Evolutionary conservation across 169 alveolate genomes (phyloP).

Genomic region (Eimeria praecox): DNA sequence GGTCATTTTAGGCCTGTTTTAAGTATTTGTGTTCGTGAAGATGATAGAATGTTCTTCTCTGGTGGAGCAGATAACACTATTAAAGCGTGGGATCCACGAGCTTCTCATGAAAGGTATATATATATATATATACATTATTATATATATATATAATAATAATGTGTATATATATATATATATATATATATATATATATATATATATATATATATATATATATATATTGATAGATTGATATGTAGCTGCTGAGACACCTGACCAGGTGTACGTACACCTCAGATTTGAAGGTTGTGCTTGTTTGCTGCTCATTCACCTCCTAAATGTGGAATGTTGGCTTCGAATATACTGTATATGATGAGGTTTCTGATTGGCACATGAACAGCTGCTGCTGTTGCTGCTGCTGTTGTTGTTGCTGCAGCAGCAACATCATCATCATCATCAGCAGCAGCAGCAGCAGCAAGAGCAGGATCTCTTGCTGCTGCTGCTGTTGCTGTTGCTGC

Average conservation of each 20-base stretch:
- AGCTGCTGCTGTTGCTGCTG: background rate
- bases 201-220: no score
- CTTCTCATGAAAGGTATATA: constrained; percentile 25
- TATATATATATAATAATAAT: background rate
- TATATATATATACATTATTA: background rate
- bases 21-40: constrained; percentile 73
- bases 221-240: background rate
- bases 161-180: background rate
- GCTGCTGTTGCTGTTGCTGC: no score
- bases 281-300: background rate
- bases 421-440: background rate
- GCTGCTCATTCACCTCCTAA: background rate
- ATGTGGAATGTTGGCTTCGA: background rate
- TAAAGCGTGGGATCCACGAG: constrained; percentile 85
- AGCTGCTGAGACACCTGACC: background rate
- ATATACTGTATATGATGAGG: background rate
- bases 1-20: constrained; percentile 81
- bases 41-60: constrained; percentile 81
- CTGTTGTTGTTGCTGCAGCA: background rate
- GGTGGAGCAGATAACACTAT: constrained; percentile 85
- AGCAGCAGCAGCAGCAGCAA: no score
- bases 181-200: background rate
- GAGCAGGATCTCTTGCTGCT: no score
- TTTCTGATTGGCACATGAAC: background rate
- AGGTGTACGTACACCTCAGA: background rate